A percentile compares a stretch with the other conserved stretches of the same genome.
phyloP scores from a whole-genome alignment of 495 filamentous ascomycete genomes.

The Aspergillus sclerotiicarbonarius region DNA sequence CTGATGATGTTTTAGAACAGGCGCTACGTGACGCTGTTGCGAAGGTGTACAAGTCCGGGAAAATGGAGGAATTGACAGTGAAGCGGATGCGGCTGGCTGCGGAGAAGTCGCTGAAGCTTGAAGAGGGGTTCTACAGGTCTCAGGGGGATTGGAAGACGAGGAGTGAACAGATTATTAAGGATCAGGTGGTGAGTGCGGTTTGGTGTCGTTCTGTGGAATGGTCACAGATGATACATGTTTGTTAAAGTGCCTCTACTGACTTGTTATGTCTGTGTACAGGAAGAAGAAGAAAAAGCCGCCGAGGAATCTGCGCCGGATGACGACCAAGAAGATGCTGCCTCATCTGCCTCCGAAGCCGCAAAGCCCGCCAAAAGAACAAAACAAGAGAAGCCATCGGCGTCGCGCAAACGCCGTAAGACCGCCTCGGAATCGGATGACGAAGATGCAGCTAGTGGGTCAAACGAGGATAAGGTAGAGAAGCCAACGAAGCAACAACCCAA shows the following conservation, averaged over 20 bases:
- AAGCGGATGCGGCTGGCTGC: constrained; percentile 67
- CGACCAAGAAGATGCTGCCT: constrained; percentile 12
- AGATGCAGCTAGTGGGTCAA: constrained; percentile 19
- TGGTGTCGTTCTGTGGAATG: not conserved
- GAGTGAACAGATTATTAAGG: constrained; percentile 72
- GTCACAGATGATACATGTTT: not conserved
- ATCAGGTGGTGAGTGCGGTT: constrained; percentile 59
- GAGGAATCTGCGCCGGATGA: constrained; percentile 13
- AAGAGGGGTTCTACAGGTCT: constrained; percentile 66
- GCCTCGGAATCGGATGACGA: constrained; percentile 29
- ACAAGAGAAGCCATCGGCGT: constrained; percentile 17
- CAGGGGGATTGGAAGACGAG: constrained; percentile 69
- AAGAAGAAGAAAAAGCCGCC: constrained; percentile 30
- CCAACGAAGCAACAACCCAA: constrained; percentile 22
- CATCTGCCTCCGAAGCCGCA: constrained; percentile 21
- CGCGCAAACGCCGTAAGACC: constrained; percentile 40
- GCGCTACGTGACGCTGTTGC: constrained; percentile 60
- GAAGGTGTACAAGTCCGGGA: constrained; percentile 53
- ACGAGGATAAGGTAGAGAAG: constrained; percentile 29
- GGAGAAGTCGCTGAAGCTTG: constrained; percentile 64
- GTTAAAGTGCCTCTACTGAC: not conserved
- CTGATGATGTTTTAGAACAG: constrained; percentile 45
- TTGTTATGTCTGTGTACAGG: constrained; percentile 10
- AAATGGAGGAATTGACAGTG: constrained; percentile 68
- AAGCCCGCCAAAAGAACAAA: constrained; percentile 32